These are phyloP conservation scores for Paspalum vaginatum DNA, from an alignment of 176 grass and related monocot genomes.

Conservation along the genomic window DNA sequence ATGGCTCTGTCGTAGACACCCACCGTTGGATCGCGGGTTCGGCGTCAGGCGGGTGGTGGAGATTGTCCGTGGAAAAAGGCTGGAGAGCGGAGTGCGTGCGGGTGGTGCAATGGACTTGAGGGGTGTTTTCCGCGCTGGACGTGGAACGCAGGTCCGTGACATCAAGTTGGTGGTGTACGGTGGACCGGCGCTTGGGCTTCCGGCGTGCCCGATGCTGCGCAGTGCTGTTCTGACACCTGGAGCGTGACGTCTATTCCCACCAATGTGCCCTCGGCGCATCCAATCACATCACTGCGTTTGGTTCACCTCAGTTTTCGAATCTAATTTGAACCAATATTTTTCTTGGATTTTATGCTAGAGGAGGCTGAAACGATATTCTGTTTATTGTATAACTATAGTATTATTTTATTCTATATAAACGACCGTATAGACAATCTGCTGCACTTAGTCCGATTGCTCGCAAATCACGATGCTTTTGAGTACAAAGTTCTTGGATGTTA, in stretches of 20 bases:
- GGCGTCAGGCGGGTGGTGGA: fast-evolving
- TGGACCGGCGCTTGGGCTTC: neutral
- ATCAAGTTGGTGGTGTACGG: neutral
- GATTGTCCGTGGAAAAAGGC: neutral
- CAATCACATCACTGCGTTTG: neutral
- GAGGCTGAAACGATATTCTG: too few relatives aligned
- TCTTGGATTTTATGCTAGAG: too few relatives aligned
- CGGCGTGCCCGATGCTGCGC: neutral
- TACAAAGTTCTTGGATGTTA: too few relatives aligned
- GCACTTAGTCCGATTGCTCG: too few relatives aligned
- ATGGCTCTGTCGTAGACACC: fast-evolving
- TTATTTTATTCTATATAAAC: too few relatives aligned
- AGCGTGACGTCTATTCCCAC: neutral
- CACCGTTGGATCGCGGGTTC: neutral
- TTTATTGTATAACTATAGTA: too few relatives aligned
- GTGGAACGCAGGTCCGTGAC: neutral
- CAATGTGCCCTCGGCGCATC: neutral
- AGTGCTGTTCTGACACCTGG: neutral
- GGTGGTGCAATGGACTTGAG: neutral
- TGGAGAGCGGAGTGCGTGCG: fast-evolving
- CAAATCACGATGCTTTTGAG: too few relatives aligned
- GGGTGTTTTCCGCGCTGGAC: fast-evolving
- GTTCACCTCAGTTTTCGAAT: too few relatives aligned
- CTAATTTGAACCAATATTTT: too few relatives aligned
- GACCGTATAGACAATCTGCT: too few relatives aligned